Evolutionary conservation across 768 basidiomycete species (phyloP).

Genomic region (Collybia nuda): DNA sequence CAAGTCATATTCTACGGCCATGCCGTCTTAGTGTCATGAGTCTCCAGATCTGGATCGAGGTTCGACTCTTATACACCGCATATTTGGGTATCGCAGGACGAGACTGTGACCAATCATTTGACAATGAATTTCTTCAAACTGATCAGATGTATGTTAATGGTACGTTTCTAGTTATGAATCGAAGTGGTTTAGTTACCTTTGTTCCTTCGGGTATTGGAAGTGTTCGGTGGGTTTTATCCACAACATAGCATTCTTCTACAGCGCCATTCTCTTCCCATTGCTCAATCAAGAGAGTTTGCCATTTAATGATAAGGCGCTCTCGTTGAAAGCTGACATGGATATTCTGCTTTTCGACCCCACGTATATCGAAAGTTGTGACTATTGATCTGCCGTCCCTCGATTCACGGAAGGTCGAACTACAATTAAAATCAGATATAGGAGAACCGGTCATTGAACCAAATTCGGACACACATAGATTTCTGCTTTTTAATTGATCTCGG

Average conservation of each 20-base stretch:
- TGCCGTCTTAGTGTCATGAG: conserved; percentile 20
- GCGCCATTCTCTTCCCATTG: conserved; percentile 64
- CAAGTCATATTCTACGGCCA: conserved; percentile 1
- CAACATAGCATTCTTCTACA: conserved; percentile 51
- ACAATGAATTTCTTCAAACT: conserved; percentile 78
- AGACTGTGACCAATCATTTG: conserved; percentile 62
- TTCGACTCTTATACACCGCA: conserved; percentile 46
- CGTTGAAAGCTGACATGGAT: conserved; percentile 75
- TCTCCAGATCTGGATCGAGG: conserved; percentile 41
- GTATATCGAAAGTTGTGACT: conserved; percentile 70
- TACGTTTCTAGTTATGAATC: not conserved
- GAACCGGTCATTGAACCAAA: conserved; percentile 2
- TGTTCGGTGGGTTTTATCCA: conserved; percentile 64
- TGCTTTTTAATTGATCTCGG: conserved; percentile 52
- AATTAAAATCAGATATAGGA: conserved; percentile 14
- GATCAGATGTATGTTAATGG: not conserved
- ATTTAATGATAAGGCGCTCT: conserved; percentile 61
- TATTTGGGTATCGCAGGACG: conserved; percentile 66
- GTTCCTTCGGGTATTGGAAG: conserved; percentile 76
- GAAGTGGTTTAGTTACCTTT: conserved; percentile 39
- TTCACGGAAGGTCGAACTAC: conserved; percentile 68
- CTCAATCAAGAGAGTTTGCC: conserved; percentile 57
- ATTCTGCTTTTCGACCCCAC: conserved; percentile 69
- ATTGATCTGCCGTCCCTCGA: conserved; percentile 70
- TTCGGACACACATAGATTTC: conserved; percentile 58